These are phyloP conservation scores for Tricholomella constricta DNA, from an alignment of 768 basidiomycete species.

Conservation along the genomic window DNA sequence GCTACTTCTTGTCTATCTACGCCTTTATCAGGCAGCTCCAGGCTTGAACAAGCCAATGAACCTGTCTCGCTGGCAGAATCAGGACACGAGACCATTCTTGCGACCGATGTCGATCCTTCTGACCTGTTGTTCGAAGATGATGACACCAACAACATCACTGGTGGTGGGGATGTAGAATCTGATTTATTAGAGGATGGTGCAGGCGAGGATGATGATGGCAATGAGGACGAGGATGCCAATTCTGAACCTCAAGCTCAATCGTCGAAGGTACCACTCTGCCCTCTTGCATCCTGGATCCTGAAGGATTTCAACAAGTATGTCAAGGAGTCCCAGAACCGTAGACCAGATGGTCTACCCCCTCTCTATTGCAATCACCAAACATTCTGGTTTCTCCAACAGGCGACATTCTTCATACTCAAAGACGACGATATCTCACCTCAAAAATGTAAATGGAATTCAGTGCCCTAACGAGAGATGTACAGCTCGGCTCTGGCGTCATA, in stretches of 20 bases:
- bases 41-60: no score
- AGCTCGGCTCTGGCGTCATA: no score
- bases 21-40: no score
- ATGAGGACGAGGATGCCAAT: neutral
- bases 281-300: neutral
- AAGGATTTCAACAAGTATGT: neutral
- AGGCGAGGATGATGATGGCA: neutral
- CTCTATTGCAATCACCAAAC: no score
- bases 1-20: no score
- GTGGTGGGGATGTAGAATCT: neutral
- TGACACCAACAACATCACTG: neutral
- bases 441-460: neutral
- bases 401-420: neutral
- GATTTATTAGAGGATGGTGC: constrained; percentile 1
- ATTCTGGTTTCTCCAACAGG: neutral
- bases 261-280: neutral
- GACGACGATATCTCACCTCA: constrained; percentile 6
- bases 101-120: no score
- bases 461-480: constrained; percentile 13
- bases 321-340: neutral
- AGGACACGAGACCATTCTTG: no score
- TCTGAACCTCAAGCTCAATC: neutral
- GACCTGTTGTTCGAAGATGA: neutral
- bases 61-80: no score
- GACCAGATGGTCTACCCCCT: no score